phyloP scores from a whole-genome alignment of 352 stramenopile genomes.

The Aphanomyces invadans region DNA sequence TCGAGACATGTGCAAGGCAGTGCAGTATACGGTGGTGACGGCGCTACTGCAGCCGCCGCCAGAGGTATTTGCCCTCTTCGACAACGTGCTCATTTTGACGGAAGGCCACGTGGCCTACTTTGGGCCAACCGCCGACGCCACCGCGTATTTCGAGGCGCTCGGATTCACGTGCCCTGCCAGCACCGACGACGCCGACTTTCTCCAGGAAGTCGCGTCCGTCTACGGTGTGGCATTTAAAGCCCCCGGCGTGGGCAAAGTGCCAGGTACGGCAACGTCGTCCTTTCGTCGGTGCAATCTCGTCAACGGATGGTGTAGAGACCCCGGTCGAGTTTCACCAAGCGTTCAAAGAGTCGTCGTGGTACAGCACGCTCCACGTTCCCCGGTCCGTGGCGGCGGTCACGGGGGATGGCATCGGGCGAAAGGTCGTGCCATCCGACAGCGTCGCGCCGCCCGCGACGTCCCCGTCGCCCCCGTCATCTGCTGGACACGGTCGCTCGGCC shows the following conservation, averaged over 20 bases:
- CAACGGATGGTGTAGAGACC: not conserved
- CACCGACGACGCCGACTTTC: conserved; percentile 74
- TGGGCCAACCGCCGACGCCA: conserved; percentile 22
- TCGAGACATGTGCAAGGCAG: conserved; percentile 30
- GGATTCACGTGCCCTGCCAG: conserved; percentile 39
- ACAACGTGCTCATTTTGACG: conserved; percentile 83
- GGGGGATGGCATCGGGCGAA: not conserved
- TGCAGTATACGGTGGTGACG: conserved; percentile 35
- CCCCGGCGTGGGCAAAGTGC: conserved; percentile 22
- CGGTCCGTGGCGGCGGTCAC: not conserved
- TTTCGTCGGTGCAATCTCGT: not conserved
- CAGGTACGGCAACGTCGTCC: not conserved
- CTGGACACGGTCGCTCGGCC: not conserved
- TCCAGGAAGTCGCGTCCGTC: conserved; percentile 44
- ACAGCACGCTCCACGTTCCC: not conserved
- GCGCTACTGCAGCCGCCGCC: conserved; percentile 76
- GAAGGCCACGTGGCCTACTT: conserved; percentile 60
- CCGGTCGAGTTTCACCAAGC: conserved; percentile 6
- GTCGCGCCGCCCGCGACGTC: not conserved
- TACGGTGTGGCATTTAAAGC: conserved; percentile 34
- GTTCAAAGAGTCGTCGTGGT: conserved; percentile 11
- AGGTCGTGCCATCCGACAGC: not conserved
- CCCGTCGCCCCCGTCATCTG: not conserved
- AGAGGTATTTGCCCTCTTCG: conserved; percentile 85
- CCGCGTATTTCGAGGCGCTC: conserved; percentile 7